Base-by-base conservation (phyloP, 164 flowering plant genomes). In the Liquidambar formosana region DNA sequence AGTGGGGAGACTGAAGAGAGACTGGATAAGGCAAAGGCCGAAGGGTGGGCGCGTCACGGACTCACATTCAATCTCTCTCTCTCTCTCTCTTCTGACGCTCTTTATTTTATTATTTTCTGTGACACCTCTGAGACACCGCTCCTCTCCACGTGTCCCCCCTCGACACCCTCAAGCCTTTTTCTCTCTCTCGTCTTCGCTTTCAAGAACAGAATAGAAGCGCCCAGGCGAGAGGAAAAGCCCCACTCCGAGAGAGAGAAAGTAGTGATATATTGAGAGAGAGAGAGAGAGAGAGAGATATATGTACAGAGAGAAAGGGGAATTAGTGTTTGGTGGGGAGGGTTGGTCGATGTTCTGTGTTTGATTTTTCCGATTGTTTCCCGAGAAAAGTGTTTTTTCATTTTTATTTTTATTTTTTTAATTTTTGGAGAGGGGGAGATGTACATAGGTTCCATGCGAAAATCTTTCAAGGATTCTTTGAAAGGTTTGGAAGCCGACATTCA, bases 401-500 rank as follows among this genome's bases (percentile, higher is more conserved):
- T 43, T 6, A 14, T 44, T 25, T 54, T 63, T 46, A 10, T 15
- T 25, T 15, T 23, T 48, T 16, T 33, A 4, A 4, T 45, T 61
- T 12, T 26, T 27, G 66, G 10, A 18, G 41, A 21, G 59, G 47
- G 77, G 47, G 77, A 71, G 76, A 86, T 84, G 88, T 77, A 76
- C 68, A 61, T 76, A 26, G 78, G 68, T 56, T 76, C 87, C 57
- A 85, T 86, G 94, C 77, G 92, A 69, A 90, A 84, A 72, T 85
- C 91, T 8, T 90, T 88, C 82, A 90, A 90, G 85, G 95, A 90
- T 71, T 90, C 95, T 46, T 73, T 90, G 27, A 90, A 90, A 76
- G 82, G 77, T 47, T 89, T 90, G 6, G 92, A 90, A 83, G 95
- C 95, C 16, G 95, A 90, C 80, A 88, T 90, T 65, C 95, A 88